Evolutionary conservation across 169 alveolate genomes (phyloP), one percentile per base, ranked within the genome.

Genomic region (Perkinsus chesapeaki): DNA sequence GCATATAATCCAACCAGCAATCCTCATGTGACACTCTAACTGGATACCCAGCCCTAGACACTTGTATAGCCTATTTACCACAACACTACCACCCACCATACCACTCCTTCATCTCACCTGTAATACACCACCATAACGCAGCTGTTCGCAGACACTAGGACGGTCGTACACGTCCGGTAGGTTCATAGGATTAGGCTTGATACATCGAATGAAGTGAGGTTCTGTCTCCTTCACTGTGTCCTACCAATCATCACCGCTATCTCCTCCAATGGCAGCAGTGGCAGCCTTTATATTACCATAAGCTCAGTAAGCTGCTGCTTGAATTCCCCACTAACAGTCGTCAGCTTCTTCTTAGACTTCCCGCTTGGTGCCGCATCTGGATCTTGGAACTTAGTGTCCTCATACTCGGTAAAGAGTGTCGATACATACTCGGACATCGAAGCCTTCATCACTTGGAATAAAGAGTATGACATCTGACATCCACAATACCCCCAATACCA

Each of bases 41-140:
- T 0, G 99, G 98, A 96, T 98, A 98, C 12, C 99, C 99, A 31
- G 99, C 98, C 36, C 99, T 97, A 92, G 98, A 96, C 39, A 98
- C 99, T 95, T 98, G 97, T 3, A 98, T 97, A 19, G 98, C 98
- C 95, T 98, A 99, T 31, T 19, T 47, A 47, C 72, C 27, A 47
- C 27, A 47, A 19, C 9, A 9, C 72, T 10, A 47, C 72, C 27
- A 47, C 72, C 9, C 72, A 19, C 19, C 72, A 47, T 47, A 47
- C 19, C 72, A 9, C 72, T 47, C 19, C 72, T 19, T 47, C 72
- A 10, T 92, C 7, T 95, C 94, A 60, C 82, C 93, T 97, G 98
- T 92, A 96, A 93, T 38, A 97, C 97, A n/a, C 98, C 98, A 12
- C 96, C 95, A 94, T 96, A 95, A 94, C 95, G 95, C 39, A 94